Evolutionary conservation across 2,329 filamentous ascomycete genomes (phyloP).

Genomic region (Trichoderma gracile): DNA sequence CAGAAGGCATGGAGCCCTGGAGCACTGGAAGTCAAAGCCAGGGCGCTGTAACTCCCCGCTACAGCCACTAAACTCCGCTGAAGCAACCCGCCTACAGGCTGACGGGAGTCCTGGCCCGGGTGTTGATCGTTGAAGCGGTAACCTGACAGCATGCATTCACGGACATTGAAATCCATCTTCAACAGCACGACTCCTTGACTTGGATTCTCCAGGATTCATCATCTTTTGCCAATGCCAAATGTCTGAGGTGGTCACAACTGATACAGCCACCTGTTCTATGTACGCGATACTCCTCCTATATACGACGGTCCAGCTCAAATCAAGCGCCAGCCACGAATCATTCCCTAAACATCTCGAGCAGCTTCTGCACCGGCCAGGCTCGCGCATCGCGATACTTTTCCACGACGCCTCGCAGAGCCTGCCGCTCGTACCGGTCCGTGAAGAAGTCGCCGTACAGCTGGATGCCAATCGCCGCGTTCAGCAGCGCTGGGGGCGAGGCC

Average conservation of each 20-base stretch:
- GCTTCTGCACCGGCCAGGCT: constrained; percentile 43
- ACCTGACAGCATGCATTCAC: neutral
- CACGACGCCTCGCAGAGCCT: constrained; percentile 42
- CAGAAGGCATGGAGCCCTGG: too few relatives aligned
- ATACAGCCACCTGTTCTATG: neutral
- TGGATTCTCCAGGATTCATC: neutral
- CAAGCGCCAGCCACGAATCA: neutral
- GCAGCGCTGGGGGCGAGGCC: constrained; percentile 41
- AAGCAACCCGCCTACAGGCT: too few relatives aligned
- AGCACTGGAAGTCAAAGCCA: too few relatives aligned
- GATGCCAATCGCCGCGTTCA: constrained; percentile 44
- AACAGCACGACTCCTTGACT: neutral
- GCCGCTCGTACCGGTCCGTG: constrained; percentile 43
- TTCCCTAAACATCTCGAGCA: constrained; percentile 40
- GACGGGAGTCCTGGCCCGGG: too few relatives aligned
- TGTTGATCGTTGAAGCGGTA: neutral
- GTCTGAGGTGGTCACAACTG: too few relatives aligned
- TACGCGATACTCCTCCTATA: neutral
- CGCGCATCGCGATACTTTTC: constrained; percentile 48
- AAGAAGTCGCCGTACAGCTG: constrained; percentile 47
- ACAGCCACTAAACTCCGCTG: too few relatives aligned
- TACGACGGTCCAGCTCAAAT: neutral
- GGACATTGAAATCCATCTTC: neutral
- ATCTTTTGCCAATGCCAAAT: neutral
- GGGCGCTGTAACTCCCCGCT: neutral